These are phyloP conservation scores for Curvularia verruculosa DNA, from an alignment of 2,329 filamentous ascomycete genomes.

Conservation along the genomic window DNA sequence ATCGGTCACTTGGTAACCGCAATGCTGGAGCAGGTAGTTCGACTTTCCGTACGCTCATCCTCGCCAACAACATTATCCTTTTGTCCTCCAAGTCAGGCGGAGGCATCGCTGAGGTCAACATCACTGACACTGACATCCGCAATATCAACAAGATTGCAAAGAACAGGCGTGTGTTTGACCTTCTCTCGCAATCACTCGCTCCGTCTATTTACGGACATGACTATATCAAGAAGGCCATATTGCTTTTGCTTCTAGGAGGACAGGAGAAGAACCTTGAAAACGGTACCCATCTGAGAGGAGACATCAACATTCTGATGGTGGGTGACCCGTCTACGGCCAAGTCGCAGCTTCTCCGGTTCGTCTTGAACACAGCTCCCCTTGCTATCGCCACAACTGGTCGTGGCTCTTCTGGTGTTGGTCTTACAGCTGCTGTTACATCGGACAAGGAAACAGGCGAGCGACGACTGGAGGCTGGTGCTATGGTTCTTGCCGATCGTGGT, in stretches of 20 bases:
- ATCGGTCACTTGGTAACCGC: conserved; percentile 89
- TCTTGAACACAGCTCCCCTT: conserved; percentile 93
- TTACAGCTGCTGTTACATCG: conserved; percentile 93
- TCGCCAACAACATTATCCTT: conserved; percentile 94
- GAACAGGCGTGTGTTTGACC: conserved; percentile 89
- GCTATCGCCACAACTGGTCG: conserved; percentile 97
- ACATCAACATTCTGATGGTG: conserved; percentile 99
- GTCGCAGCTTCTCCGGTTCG: conserved; percentile 95
- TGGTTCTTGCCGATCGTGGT: conserved; percentile 96
- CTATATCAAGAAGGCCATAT: conserved; percentile 95
- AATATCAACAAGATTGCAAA: conserved; percentile 99
- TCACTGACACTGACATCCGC: conserved; percentile 95
- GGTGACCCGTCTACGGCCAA: conserved; percentile 98
- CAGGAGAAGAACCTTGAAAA: conserved; percentile 99
- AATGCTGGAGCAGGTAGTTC: conserved; percentile 90
- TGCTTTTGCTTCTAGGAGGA: conserved; percentile 92
- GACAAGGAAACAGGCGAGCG: conserved; percentile 98
- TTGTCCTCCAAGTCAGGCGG: conserved; percentile 96
- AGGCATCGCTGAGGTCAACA: conserved; percentile 86
- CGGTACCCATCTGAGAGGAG: conserved; percentile 94
- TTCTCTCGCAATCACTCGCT: conserved; percentile 91
- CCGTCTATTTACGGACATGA: conserved; percentile 97
- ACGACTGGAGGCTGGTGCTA: conserved; percentile 93
- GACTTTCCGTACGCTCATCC: conserved; percentile 89
- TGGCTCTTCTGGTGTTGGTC: conserved; percentile 94